phyloP scores from a whole-genome alignment of 2,329 filamentous ascomycete genomes.

The Ophiostoma quercus region DNA sequence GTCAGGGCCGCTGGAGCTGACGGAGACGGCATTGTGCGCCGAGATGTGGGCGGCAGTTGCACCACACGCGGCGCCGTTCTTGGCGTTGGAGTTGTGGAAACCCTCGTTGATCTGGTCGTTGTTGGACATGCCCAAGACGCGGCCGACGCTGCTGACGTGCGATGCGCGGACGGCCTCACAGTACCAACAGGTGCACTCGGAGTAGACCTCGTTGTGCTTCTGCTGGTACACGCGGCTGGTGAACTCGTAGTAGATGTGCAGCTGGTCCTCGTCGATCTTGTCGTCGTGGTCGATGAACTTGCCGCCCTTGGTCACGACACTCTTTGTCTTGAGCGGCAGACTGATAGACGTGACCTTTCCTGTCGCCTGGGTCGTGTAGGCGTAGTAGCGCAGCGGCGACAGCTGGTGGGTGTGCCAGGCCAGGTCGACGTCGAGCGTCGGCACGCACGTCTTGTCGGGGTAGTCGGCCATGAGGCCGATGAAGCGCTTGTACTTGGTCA shows the following conservation, averaged over 20 bases:
- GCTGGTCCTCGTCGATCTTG: slow-evolving; percentile 64
- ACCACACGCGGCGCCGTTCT: slow-evolving; percentile 37
- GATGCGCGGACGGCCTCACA: slow-evolving; percentile 64
- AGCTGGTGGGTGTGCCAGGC: slow-evolving; percentile 81
- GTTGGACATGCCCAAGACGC: slow-evolving; percentile 43
- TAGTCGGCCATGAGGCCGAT: slow-evolving; percentile 51
- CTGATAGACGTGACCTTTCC: not conserved
- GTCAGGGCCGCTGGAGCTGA: not conserved
- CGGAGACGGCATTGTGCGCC: slow-evolving; percentile 60
- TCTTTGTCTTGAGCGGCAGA: not conserved
- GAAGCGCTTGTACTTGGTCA: slow-evolving; percentile 62
- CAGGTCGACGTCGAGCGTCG: slow-evolving; percentile 69
- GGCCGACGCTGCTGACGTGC: slow-evolving; percentile 45
- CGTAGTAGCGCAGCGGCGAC: slow-evolving; percentile 57
- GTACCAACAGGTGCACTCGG: slow-evolving; percentile 77
- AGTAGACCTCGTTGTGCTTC: slow-evolving; percentile 61
- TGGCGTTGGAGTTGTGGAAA: slow-evolving; percentile 38
- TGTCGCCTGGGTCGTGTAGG: slow-evolving; percentile 46
- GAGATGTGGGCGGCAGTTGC: slow-evolving; percentile 64
- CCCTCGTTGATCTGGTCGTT: slow-evolving; percentile 43
- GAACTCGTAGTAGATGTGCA: slow-evolving; percentile 64
- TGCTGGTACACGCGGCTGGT: slow-evolving; percentile 67
- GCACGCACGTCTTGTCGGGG: slow-evolving; percentile 51
- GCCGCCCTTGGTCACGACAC: slow-evolving; percentile 12
- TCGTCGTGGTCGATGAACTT: slow-evolving; percentile 78